phyloP scores from a whole-genome alignment of 2,329 filamentous ascomycete genomes.

The Cytospora piceae region DNA sequence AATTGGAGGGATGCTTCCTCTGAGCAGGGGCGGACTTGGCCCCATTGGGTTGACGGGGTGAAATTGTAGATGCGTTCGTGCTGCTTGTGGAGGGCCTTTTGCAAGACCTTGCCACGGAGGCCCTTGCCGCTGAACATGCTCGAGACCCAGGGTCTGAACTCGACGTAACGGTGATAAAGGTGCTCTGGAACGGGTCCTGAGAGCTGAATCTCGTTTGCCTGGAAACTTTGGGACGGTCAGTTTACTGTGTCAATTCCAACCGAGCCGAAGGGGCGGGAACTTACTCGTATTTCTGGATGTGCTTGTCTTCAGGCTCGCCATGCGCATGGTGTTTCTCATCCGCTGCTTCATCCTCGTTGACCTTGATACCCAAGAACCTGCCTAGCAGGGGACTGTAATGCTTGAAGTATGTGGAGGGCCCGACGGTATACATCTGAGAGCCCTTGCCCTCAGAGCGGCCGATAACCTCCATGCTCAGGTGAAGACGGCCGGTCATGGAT shows the following conservation, averaged over 20 bases:
- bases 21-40: slow-evolving; percentile 67
- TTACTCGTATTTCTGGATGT: slow-evolving; percentile 76
- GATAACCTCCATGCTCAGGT: slow-evolving; percentile 76
- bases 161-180: slow-evolving; percentile 90
- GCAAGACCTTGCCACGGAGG: slow-evolving; percentile 76
- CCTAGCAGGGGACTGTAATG: slow-evolving; percentile 92
- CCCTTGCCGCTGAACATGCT: slow-evolving; percentile 84
- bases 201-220: slow-evolving; percentile 89
- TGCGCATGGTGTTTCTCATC: slow-evolving; percentile 44
- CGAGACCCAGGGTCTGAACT: slow-evolving; percentile 88
- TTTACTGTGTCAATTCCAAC: slow-evolving; percentile 7
- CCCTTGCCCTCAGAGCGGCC: slow-evolving; percentile 72
- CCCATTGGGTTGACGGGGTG: slow-evolving; percentile 74
- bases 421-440: slow-evolving; percentile 77
- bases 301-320: slow-evolving; percentile 49
- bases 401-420: slow-evolving; percentile 74
- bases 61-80: slow-evolving; percentile 90
- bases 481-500: slow-evolving; percentile 71
- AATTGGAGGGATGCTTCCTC: slow-evolving; percentile 77
- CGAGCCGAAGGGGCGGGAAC: slow-evolving; percentile 37
- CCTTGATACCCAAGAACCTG: slow-evolving; percentile 73
- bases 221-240: slow-evolving; percentile 65
- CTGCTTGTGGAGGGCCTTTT: slow-evolving; percentile 87
- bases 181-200: slow-evolving; percentile 77
- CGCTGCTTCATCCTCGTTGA: slow-evolving; percentile 58